These are phyloP conservation scores for Schwanniomyces sp. DNA, from an alignment of 805 yeast genomes.

Conservation along the genomic window DNA sequence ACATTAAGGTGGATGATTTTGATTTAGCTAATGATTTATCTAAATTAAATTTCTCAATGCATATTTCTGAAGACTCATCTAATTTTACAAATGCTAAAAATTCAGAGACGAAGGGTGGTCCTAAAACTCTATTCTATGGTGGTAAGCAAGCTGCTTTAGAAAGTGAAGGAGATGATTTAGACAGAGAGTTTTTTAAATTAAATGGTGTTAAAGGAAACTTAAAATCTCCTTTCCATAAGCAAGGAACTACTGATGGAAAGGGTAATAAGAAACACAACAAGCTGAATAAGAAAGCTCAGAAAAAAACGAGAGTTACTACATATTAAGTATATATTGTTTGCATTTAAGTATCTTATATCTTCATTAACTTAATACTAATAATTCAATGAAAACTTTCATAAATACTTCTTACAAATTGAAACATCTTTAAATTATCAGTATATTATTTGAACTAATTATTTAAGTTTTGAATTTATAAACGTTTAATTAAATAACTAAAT, in stretches of 20 bases:
- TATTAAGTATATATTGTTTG: constrained; percentile 10
- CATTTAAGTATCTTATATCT: background rate
- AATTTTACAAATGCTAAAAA: constrained; percentile 16
- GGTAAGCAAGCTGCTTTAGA: constrained; percentile 79
- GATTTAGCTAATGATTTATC: constrained; percentile 70
- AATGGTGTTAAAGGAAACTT: constrained; percentile 61
- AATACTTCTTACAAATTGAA: background rate
- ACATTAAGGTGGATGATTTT: constrained; percentile 49
- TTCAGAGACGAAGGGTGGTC: constrained; percentile 23
- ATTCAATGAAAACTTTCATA: background rate
- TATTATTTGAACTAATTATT: constrained; percentile 2
- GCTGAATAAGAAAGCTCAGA: constrained; percentile 68
- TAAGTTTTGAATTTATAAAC: background rate
- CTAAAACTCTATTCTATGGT: constrained; percentile 63
- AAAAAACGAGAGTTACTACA: constrained; percentile 37
- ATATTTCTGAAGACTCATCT: constrained; percentile 46
- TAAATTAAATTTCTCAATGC: constrained; percentile 76
- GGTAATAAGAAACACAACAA: constrained; percentile 64
- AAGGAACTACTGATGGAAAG: constrained; percentile 16
- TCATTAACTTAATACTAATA: background rate
- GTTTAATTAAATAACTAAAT: constrained; percentile 2
- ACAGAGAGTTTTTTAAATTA: constrained; percentile 80
- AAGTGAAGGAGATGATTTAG: constrained; percentile 80
- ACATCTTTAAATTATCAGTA: background rate
- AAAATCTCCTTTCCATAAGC: constrained; percentile 72